Percentiles rank a stretch among this genome's conserved stretches.
phyloP scores from a whole-genome alignment of 2,329 filamentous ascomycete genomes.

The Epichloe aotearoae region DNA sequence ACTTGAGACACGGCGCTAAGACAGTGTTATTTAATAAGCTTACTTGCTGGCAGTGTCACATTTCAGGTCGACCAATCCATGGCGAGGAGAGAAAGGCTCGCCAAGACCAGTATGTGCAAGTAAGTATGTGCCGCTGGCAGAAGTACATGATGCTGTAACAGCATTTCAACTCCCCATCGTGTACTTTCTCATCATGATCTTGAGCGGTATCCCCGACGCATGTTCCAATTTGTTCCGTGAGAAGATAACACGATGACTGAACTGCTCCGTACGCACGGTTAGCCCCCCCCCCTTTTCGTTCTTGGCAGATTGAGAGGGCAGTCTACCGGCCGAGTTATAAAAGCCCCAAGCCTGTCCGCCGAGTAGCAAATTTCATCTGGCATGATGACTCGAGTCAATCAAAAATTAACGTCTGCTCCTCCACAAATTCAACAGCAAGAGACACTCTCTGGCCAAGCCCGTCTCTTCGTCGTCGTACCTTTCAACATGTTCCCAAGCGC shows the following conservation, averaged over 20 bases:
- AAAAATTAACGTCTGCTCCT: neutral
- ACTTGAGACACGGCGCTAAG: neutral
- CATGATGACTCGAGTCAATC: neutral
- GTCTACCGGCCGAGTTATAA: neutral
- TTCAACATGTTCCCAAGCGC: slow-evolving; percentile 6
- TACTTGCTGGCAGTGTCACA: slow-evolving; percentile 3
- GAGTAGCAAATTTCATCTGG: neutral
- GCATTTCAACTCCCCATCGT: neutral
- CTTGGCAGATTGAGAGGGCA: neutral
- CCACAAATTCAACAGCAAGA: neutral
- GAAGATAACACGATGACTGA: neutral
- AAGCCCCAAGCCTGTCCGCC: neutral
- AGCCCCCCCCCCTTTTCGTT: too few relatives aligned
- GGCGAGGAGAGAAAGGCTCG: neutral
- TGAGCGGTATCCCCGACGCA: neutral
- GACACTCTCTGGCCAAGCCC: neutral
- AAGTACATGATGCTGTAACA: neutral
- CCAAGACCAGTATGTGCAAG: neutral
- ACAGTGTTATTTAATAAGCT: slow-evolving; percentile 3
- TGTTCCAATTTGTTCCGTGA: neutral
- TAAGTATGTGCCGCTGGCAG: neutral
- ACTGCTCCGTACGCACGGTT: neutral
- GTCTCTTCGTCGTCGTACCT: neutral
- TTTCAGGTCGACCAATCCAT: neutral
- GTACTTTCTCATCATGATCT: neutral